Evolutionary conservation across 495 filamentous ascomycete species (phyloP), one percentile per base, ranked within the genome.

Genomic region (Trichoderma parareesei): DNA sequence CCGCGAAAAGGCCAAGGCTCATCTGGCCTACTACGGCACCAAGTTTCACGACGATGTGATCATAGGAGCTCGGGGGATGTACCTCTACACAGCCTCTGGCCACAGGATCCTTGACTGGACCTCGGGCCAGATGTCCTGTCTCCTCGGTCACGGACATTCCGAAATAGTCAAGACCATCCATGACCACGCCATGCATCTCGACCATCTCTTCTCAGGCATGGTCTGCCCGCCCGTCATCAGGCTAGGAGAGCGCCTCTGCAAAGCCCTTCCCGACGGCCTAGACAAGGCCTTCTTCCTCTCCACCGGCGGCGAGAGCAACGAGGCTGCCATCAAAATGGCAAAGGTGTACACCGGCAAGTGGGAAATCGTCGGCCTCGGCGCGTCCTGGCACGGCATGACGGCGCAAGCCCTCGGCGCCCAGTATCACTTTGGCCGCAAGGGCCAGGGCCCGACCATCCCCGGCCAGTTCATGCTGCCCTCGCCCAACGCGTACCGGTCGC

Each of bases 201-300:
- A 85, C 66, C 83, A 86, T 61, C 78, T 84, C 33, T 78, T 81
- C 68, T 81, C 75, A 46, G 81, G 77, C 33, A 85, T 85, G 82
- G 67, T 84, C 14, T 79, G 78, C 0, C 75, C 77, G 3, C 84
- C 84, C 0, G 82, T 85, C 2, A 69, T 84, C 7, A 70, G 73
- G 2, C 69, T 84, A 0, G 80, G 76, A 2, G 75, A 78, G 62
- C 73, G 77, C 11, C 72, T 86, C 2, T 77, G 75, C 11, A 69
- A 69, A 2, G 62, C 81, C 11, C 74, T 83, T 0, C 82, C 81
- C 0, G 53, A 70, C 0, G 77, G 78, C 1, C 71, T 85, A 1
- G 78, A 82, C 37, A 82, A 83, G 66, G 77, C 80, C 6, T 79
- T 85, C 65, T 83, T 85, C 62, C 71, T 84, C 3, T 81, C 76